Evolutionary conservation across 1,284 basidiomycete species (phyloP), one percentile per base, ranked within the genome.

Genomic region (Leucoagaricus sp.): DNA sequence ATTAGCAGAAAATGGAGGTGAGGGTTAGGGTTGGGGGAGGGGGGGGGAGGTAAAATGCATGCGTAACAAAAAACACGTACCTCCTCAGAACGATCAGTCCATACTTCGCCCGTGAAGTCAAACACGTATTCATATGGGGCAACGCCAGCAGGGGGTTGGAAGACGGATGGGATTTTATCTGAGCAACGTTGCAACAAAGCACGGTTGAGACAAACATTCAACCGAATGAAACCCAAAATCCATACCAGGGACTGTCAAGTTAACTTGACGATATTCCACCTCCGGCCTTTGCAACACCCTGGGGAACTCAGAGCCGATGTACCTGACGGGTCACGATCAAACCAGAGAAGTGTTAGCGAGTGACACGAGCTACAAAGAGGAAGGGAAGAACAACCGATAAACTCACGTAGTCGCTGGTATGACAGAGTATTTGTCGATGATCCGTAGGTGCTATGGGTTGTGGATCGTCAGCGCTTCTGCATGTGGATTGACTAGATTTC

Each of bases 361-460:
- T 34, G 50, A 55, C 52, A 34, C 42, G 59, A 58, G 44, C 33
- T 44, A n/a, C 41, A 44, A n/a, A n/a, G 38, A 47, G 41, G 40
- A 21, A 42, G 36, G 44, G 48, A 56, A 28, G 49, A 31, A 42
- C 28, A 34, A 49, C 59, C 12, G 44, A 38, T 55, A 41, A 26
- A 75, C 87, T 65, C 69, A 94, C 87, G 92, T 94, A 53, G 93
- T 94, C n/a, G 93, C 82, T 4, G 93, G 93, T 13, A 75, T 67
- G 36, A 95, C 89, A 21, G 90, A 92, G 71, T 86, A 94, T 69
- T 93, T 91, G 74, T 96, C 93, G 44, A 93, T 91, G 62, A 93
- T 87, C 50, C 88, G 83, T 17, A 92, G 74, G 67, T 85, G 78
- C 89, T 92, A 66, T 19, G 33, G 61, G 28, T 47, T 21, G 23